Evolutionary conservation across 140 eudicot genomes (phyloP), one percentile per base, ranked within the genome.

Genomic region (Ambrosia hybrid): DNA sequence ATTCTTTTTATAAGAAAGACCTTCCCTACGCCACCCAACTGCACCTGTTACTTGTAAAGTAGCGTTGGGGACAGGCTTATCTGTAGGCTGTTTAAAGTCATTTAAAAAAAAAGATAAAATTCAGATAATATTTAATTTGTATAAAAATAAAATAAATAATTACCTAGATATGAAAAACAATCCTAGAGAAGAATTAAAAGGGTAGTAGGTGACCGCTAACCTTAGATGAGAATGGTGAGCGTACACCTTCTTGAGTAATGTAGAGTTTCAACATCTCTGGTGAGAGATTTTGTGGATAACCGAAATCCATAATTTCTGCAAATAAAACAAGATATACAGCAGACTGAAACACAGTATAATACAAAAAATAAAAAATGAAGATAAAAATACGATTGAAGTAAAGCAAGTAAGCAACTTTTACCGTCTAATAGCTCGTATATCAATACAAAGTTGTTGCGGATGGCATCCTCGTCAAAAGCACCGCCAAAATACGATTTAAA

Each of bases 1-100:
- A 58, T 94, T 94, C 83, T 94, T 94, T 80, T 94, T 94, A 75
- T 94, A 94, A 43, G 68, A 75, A 79, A 94, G 97, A 73, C 99
- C 99, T 78, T 94, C 99, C 75, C 99, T 84, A 30, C 99, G 96
- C 99, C 99, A 94, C 3, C 99, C 99, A 73, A 94, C 99, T 37
- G 99, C 99, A 9, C 99, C 99, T 6, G 99, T 94, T 67, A 94
- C 99, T 94, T 94, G 99, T 78, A 94, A 80, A 10, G 99, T 94
- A 43, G 99, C 99, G 74, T 94, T 90, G 4, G 99, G 97, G 51
- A 90, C 97, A 52, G 97, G 97, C 82, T 80, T 94, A 78, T 94
- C 97, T 5, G 87, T 55, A 71, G 99, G 83, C 99, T 94, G 83
- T 76, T 73, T 49, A 58, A 16, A 58, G 51, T 36, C 55, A 52